A percentile compares a stretch with the other conserved stretches of the same genome.
These are phyloP conservation scores for Citrus trifoliata DNA, from an alignment of 345 rosid genomes.

Conservation along the genomic window DNA sequence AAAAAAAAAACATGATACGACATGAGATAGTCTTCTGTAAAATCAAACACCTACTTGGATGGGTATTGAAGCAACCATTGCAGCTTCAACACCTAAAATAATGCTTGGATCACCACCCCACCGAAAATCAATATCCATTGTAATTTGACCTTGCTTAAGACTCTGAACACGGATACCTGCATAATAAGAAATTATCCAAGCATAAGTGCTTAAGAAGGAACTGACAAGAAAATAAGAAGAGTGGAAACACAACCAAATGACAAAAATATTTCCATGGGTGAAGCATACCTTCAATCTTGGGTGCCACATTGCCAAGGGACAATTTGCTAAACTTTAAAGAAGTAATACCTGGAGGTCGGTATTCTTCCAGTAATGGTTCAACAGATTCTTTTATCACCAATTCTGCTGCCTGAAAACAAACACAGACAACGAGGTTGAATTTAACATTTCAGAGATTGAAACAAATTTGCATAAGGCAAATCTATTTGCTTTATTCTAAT, in stretches of 20 bases:
- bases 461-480: background rate
- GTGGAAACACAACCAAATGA: background rate
- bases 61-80: conserved; percentile 96
- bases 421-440: conserved; percentile 17
- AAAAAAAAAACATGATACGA: background rate
- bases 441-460: conserved; percentile 1
- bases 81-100: conserved; percentile 87
- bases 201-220: background rate
- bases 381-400: conserved; percentile 90
- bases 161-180: conserved; percentile 98
- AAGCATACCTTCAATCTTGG: conserved; percentile 90
- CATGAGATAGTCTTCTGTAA: background rate
- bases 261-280: background rate
- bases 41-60: conserved; percentile 70
- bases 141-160: conserved; percentile 93
- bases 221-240: background rate
- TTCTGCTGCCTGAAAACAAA: conserved; percentile 76
- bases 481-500: background rate
- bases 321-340: conserved; percentile 85
- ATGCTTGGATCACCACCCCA: conserved; percentile 99
- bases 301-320: conserved; percentile 92
- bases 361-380: conserved; percentile 94
- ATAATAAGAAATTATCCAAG: conserved; percentile 20
- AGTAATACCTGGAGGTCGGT: conserved; percentile 94
- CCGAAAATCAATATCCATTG: conserved; percentile 93